phyloP scores from a whole-genome alignment of 202 grass and related monocot species.

The Hordeum pubiflorum region DNA sequence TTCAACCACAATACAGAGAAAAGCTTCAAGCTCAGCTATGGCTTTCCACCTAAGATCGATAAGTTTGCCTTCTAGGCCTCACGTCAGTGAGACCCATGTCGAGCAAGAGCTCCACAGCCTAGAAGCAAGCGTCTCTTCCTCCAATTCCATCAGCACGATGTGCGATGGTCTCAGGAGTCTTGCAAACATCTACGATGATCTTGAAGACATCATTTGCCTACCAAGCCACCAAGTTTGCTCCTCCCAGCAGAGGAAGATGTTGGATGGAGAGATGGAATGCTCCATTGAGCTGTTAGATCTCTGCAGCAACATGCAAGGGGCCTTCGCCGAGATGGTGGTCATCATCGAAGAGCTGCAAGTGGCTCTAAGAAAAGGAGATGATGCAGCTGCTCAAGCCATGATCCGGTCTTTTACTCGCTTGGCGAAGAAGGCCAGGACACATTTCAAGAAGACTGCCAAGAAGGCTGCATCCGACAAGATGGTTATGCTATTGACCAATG shows the following conservation, averaged over 20 bases:
- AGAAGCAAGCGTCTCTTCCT: constrained; percentile 24
- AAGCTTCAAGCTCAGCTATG: not conserved
- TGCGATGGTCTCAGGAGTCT: constrained; percentile 18
- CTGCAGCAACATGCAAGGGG: constrained; percentile 19
- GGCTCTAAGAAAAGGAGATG: constrained; percentile 24
- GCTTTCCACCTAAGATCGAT: constrained; percentile 34
- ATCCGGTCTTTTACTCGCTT: not conserved
- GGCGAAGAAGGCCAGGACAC: constrained; percentile 26
- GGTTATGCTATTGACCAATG: not conserved
- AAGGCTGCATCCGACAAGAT: not conserved
- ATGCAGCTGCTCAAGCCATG: not conserved
- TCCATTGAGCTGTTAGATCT: constrained; percentile 39
- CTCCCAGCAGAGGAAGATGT: constrained; percentile 18
- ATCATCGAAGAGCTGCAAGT: constrained; percentile 30
- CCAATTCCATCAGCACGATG: not conserved
- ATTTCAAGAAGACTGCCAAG: constrained; percentile 32
- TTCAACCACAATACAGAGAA: not conserved
- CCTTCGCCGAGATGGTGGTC: constrained; percentile 1
- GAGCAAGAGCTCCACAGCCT: constrained; percentile 29
- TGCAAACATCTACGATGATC: constrained; percentile 14
- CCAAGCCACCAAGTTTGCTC: constrained; percentile 19
- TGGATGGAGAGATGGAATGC: constrained; percentile 30
- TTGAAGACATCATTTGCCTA: constrained; percentile 26
- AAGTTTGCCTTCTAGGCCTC: constrained; percentile 41
- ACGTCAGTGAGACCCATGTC: not conserved